Percentiles rank a stretch among this genome's conserved stretches.
Evolutionary conservation across 1,284 basidiomycete genomes (phyloP).

Genomic region (Flammula alnicola): DNA sequence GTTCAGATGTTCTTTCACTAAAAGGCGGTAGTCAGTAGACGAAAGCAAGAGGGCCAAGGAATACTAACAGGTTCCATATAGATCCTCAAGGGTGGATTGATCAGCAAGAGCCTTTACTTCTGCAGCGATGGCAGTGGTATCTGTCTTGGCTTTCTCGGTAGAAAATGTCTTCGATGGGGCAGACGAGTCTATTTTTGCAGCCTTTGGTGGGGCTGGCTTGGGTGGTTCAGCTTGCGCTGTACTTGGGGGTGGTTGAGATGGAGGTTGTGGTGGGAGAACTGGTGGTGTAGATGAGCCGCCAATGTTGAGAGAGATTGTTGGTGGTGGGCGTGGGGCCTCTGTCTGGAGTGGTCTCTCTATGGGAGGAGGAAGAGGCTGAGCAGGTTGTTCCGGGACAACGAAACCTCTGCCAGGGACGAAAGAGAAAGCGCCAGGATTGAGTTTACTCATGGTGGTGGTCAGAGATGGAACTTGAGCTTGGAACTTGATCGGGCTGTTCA

Average conservation of each 20-base stretch:
- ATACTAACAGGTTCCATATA: slow-evolving; percentile 78
- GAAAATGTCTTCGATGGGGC: slow-evolving; percentile 69
- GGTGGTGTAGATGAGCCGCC: slow-evolving; percentile 50
- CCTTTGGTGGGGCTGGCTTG: slow-evolving; percentile 34
- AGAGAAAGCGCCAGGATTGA: slow-evolving; percentile 83
- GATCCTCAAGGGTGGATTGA: slow-evolving; percentile 81
- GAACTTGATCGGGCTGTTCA: no score
- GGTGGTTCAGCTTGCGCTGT: slow-evolving; percentile 46
- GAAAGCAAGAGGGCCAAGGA: slow-evolving; percentile 9
- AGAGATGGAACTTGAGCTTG: no score
- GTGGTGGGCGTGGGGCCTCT: slow-evolving; percentile 60
- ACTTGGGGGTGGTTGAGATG: slow-evolving; percentile 41
- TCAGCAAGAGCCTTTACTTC: slow-evolving; percentile 87
- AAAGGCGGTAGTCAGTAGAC: slow-evolving; percentile 17
- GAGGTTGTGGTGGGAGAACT: slow-evolving; percentile 30
- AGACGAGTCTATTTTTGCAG: slow-evolving; percentile 29
- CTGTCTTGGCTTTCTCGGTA: slow-evolving; percentile 81
- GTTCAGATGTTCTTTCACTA: slow-evolving; percentile 91
- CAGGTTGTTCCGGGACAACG: slow-evolving; percentile 39
- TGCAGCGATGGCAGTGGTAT: slow-evolving; percentile 76
- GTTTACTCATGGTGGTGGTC: slow-evolving; percentile 64
- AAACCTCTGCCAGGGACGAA: slow-evolving; percentile 82
- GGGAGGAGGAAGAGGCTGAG: slow-evolving; percentile 48
- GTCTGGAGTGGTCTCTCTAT: slow-evolving; percentile 62
- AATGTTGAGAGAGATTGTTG: slow-evolving; percentile 69